phyloP scores from a whole-genome alignment of 352 stramenopile genomes.

The Phytophthora chlamydospora region DNA sequence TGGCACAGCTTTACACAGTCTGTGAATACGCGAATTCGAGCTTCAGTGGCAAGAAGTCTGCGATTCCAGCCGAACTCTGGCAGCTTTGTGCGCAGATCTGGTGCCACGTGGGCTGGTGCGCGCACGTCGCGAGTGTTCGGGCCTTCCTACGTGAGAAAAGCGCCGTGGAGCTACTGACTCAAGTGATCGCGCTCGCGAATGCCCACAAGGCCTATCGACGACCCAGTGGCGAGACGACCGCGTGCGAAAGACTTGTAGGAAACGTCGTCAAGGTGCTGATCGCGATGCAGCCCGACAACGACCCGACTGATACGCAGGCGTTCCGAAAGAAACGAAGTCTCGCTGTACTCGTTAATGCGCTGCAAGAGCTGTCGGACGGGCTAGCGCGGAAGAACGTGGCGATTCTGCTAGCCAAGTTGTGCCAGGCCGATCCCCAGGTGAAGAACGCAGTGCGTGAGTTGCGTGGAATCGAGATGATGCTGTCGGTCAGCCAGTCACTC shows the following conservation, averaged over 20 bases:
- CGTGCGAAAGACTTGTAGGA: conserved; percentile 58
- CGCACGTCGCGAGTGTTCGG: conserved; percentile 34
- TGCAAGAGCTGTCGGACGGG: conserved; percentile 56
- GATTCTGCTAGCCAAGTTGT: conserved; percentile 78
- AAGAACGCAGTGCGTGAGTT: conserved; percentile 65
- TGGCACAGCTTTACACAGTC: conserved; percentile 41
- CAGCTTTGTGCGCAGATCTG: conserved; percentile 73
- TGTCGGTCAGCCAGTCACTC: conserved; percentile 63
- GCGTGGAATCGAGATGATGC: conserved; percentile 84
- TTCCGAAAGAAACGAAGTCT: conserved; percentile 41
- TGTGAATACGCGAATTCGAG: conserved; percentile 35
- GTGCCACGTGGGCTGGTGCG: conserved; percentile 74
- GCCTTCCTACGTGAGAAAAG: conserved; percentile 47
- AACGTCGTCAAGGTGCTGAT: conserved; percentile 80
- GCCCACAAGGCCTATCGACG: conserved; percentile 27
- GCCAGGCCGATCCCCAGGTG: conserved; percentile 47
- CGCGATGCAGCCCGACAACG: conserved; percentile 38
- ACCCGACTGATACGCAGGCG: conserved; percentile 13
- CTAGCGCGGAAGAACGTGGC: conserved; percentile 77
- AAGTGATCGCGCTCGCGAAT: conserved; percentile 48
- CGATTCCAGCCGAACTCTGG: conserved; percentile 43
- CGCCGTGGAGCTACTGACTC: conserved; percentile 40
- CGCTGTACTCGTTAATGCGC: conserved; percentile 43
- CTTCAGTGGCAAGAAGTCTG: conserved; percentile 7
- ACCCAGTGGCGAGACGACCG: conserved; percentile 20